Base-by-base conservation (phyloP, 2,329 filamentous ascomycete species). In the Lasiodiplodia hormozganensis region DNA sequence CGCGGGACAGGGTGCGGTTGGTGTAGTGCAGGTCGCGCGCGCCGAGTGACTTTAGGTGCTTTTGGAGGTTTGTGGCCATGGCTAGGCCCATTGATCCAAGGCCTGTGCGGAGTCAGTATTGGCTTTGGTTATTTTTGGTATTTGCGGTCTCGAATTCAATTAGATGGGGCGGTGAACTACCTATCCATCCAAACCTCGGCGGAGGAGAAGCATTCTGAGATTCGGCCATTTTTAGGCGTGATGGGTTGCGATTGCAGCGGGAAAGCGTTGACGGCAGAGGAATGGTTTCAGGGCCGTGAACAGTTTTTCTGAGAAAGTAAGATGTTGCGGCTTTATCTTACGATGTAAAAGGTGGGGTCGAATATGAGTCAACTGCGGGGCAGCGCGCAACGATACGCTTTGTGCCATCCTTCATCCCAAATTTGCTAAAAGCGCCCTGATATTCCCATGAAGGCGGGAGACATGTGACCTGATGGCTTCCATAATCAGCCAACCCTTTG, bases 21-120 rank as follows among this genome's bases (percentile, higher is more conserved):
- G 76, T 80, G 70, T 82, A 86, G 1, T 69, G 72, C 1, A 86
- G 72, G 5, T 71, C 68, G 0, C 77, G 70, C 0, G 72, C 62
- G 1, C 49, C 34, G 6, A 70, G 69, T 8, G 70, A 65, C 60
- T 7, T 68, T 0, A 85, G 69, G 62, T 85, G 74, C 31, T 76
- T 81, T 51, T 86, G 85, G 0, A 86, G 76, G 68, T 86, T 86
- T 7, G 74, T 76, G 0, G 84, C 82, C 85, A 87, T 87, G 1
- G 74, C 76, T 0, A 80, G 74, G 1, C 85, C 85, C 84, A 86
- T 86, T 0, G 83, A 86, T 1, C 85, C 84, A 0, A 86, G 79
- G 4, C 85, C 85, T 60, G 57, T 11, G 8, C 11, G 12, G 75
- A 73, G 6, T 72, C 72, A 76, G 70, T 71, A 70, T 69, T 74